These are phyloP conservation scores for Datisca glomerata DNA, from an alignment of 306 rosid species.

Conservation along the genomic window DNA sequence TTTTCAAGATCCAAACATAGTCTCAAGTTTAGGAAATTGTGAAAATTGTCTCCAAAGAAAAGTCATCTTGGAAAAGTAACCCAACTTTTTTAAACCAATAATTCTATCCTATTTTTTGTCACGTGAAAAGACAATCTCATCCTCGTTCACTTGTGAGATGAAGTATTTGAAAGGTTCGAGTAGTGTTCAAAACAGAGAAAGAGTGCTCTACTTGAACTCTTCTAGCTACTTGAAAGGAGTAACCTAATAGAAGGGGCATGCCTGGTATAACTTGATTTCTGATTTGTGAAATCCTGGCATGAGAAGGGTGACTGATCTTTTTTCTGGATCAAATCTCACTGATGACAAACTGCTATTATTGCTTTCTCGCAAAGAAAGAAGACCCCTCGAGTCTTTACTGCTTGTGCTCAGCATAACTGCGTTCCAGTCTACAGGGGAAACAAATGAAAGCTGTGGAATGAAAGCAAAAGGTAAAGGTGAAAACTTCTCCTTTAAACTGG, in stretches of 20 bases:
- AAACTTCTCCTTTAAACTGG: conserved; percentile 31
- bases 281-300: conserved; percentile 94
- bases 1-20: too few relatives aligned
- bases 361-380: conserved; percentile 37
- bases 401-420: conserved; percentile 24
- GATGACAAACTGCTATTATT: conserved; percentile 28
- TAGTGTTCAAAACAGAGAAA: too few relatives aligned
- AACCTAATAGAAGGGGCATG: conserved; percentile 18
- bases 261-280: conserved; percentile 90
- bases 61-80: too few relatives aligned
- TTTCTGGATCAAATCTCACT: conserved; percentile 50
- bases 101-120: too few relatives aligned
- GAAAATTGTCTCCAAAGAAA: too few relatives aligned
- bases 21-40: too few relatives aligned
- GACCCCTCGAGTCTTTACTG: conserved; percentile 37
- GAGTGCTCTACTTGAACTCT: too few relatives aligned
- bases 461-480: conserved; percentile 63
- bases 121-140: too few relatives aligned
- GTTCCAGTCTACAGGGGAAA: conserved; percentile 41
- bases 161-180: too few relatives aligned
- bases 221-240: too few relatives aligned
- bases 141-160: too few relatives aligned
- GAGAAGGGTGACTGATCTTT: conserved; percentile 62
- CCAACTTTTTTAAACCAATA: too few relatives aligned
- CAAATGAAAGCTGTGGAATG: conserved; percentile 36